Percentiles rank a stretch among this genome's conserved stretches.
These are phyloP conservation scores for Sugiyamaella boreocaroliniensis DNA, from an alignment of 805 yeast species.

Conservation along the genomic window DNA sequence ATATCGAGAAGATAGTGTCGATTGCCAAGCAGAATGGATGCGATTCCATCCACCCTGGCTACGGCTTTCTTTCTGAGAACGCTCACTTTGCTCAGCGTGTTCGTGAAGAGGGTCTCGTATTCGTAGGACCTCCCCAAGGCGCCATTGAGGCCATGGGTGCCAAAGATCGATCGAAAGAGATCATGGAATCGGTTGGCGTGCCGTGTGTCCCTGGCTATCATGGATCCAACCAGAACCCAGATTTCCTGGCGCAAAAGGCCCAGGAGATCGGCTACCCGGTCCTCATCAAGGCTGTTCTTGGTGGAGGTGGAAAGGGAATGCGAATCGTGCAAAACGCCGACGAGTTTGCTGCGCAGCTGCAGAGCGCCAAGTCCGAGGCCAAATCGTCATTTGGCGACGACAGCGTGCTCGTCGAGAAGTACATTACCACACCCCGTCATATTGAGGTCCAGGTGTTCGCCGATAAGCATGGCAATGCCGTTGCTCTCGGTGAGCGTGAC, in stretches of 20 bases:
- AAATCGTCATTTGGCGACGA: slow-evolving; percentile 49
- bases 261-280: slow-evolving; percentile 41
- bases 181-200: slow-evolving; percentile 29
- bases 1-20: slow-evolving; percentile 42
- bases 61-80: slow-evolving; percentile 48
- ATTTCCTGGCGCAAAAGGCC: slow-evolving; percentile 24
- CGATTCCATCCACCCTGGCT: slow-evolving; percentile 52
- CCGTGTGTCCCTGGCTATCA: slow-evolving; percentile 32
- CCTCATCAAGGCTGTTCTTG: slow-evolving; percentile 51
- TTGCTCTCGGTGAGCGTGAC: slow-evolving; percentile 51
- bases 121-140: slow-evolving; percentile 30
- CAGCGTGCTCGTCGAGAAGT: slow-evolving; percentile 48
- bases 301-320: slow-evolving; percentile 56
- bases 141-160: slow-evolving; percentile 33
- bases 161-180: slow-evolving; percentile 29
- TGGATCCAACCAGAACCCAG: slow-evolving; percentile 27
- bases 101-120: slow-evolving; percentile 28
- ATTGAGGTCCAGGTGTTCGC: slow-evolving; percentile 54
- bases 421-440: slow-evolving; percentile 49
- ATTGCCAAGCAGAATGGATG: slow-evolving; percentile 46
- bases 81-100: slow-evolving; percentile 29
- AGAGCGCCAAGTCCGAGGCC: slow-evolving; percentile 50
- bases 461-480: slow-evolving; percentile 48
- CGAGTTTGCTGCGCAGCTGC: slow-evolving; percentile 44
- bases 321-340: slow-evolving; percentile 44